Percentiles rank a stretch among this genome's conserved stretches.
These are phyloP conservation scores for Jacaranda mimosifolia DNA, from an alignment of 257 asterid genomes.

Conservation along the genomic window DNA sequence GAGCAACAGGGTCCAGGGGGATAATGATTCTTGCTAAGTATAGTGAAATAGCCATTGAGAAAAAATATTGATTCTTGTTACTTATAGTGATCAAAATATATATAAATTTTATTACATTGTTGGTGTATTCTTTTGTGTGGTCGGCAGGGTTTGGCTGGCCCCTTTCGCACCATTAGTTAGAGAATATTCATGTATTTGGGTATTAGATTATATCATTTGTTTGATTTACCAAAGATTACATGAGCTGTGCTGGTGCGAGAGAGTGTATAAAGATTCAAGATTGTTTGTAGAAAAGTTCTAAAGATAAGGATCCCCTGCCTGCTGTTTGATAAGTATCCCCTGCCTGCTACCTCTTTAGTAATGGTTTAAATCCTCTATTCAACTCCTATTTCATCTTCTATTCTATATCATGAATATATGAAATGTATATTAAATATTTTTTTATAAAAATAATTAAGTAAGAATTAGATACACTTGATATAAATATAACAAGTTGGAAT, in stretches of 20 bases:
- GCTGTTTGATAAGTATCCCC: neutral
- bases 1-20: slow-evolving; percentile 64
- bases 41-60: neutral
- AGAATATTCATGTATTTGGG: slow-evolving; percentile 38
- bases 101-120: neutral
- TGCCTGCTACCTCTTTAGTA: neutral
- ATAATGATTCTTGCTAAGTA: slow-evolving; percentile 71
- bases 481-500: no score
- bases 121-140: slow-evolving; percentile 67
- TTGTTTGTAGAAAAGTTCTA: neutral
- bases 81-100: slow-evolving; percentile 8
- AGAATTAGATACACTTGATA: no score
- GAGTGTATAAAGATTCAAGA: slow-evolving; percentile 24
- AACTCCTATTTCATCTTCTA: no score
- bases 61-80: neutral
- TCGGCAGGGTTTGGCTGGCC: slow-evolving; percentile 61
- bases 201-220: slow-evolving; percentile 41
- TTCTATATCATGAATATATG: no score
- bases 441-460: no score
- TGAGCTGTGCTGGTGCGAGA: slow-evolving; percentile 31
- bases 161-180: slow-evolving; percentile 55
- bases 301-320: neutral
- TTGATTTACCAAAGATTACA: slow-evolving; percentile 16
- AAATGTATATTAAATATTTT: no score
- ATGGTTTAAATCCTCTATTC: no score